A percentile compares a stretch with the other conserved stretches of the same genome.
Evolutionary conservation across 352 stramenopile genomes (phyloP).

Genomic region (Stramenopiles sp.): DNA sequence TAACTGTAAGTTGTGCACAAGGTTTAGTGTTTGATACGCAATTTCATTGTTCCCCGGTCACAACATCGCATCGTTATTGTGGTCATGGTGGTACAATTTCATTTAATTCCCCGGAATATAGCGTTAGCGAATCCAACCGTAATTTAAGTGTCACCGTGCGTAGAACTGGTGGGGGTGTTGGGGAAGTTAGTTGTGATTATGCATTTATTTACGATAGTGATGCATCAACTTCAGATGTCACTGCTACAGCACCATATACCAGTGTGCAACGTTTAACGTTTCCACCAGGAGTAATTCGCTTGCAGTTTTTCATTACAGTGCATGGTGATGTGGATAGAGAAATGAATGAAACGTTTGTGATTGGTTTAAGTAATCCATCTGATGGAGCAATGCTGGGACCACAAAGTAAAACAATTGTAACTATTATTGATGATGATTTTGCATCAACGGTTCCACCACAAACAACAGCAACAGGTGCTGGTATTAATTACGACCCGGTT

Average conservation of each 20-base stretch:
- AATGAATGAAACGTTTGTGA: conserved; percentile 37
- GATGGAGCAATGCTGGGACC: conserved; percentile 28
- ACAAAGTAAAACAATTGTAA: conserved; percentile 37
- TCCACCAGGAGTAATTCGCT: conserved; percentile 40
- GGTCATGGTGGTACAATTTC: conserved; percentile 61
- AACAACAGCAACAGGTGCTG: conserved; percentile 26
- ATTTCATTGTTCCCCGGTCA: conserved; percentile 35
- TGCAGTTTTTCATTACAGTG: conserved; percentile 67
- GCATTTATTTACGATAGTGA: conserved; percentile 47
- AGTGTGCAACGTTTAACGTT: conserved; percentile 50
- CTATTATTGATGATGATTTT: conserved; percentile 41
- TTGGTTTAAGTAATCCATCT: conserved; percentile 28
- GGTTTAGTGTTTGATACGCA: conserved; percentile 31
- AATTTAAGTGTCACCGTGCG: conserved; percentile 53
- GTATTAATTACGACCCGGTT: conserved; percentile 27
- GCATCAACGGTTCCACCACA: conserved; percentile 25
- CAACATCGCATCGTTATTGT: conserved; percentile 56
- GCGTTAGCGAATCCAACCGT: conserved; percentile 36
- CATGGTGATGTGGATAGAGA: conserved; percentile 60
- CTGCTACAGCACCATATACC: conserved; percentile 60
- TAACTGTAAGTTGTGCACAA: conserved; percentile 23
- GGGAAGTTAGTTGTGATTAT: conserved; percentile 43
- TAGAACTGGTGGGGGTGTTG: conserved; percentile 58
- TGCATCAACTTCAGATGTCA: conserved; percentile 44
- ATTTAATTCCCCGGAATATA: conserved; percentile 59